phyloP scores from a whole-genome alignment of 768 basidiomycete genomes.

The Coprinopsis marcescibilis region DNA sequence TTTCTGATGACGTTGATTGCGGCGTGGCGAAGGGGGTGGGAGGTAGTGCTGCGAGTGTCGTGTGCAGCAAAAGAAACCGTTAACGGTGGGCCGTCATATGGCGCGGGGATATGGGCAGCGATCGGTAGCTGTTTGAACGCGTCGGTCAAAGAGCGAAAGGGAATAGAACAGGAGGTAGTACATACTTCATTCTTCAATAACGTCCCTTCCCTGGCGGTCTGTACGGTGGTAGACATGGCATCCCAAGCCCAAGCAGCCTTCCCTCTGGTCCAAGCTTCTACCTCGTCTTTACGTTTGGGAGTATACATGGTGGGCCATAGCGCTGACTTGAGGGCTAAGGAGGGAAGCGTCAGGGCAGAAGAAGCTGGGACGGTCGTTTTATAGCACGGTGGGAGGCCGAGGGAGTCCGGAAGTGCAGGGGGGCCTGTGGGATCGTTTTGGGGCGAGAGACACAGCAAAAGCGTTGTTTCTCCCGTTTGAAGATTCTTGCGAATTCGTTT shows the following conservation, averaged over 20 bases:
- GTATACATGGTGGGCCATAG: slow-evolving; percentile 86
- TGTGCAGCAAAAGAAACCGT: slow-evolving; percentile 36
- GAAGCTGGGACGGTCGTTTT: slow-evolving; percentile 54
- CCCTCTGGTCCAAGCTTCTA: slow-evolving; percentile 59
- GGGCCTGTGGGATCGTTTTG: slow-evolving; percentile 17
- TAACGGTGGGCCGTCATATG: slow-evolving; percentile 29
- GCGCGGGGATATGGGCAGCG: slow-evolving; percentile 60
- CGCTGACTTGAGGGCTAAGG: slow-evolving; percentile 58
- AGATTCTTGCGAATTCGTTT: slow-evolving; percentile 66
- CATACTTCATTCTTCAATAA: slow-evolving; percentile 52
- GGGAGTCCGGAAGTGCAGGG: slow-evolving; percentile 45
- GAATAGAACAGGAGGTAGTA: slow-evolving; percentile 5
- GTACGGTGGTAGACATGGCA: slow-evolving; percentile 51
- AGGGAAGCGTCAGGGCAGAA: slow-evolving; percentile 61
- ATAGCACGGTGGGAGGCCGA: slow-evolving; percentile 49
- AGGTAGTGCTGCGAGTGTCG: slow-evolving; percentile 65
- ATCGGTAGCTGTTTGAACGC: slow-evolving; percentile 55
- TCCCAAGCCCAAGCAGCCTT: slow-evolving; percentile 71
- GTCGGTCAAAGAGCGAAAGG: slow-evolving; percentile 3
- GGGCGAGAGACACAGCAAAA: slow-evolving; percentile 42
- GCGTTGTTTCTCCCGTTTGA: slow-evolving; percentile 30
- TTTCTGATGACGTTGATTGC: slow-evolving; percentile 69
- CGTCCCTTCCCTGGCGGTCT: slow-evolving; percentile 42
- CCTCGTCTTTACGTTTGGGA: slow-evolving; percentile 62
- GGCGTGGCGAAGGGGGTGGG: slow-evolving; percentile 83